A percentile compares a stretch with the other conserved stretches of the same genome.
Conservation (phyloP, 495 filamentous ascomycete genomes). For the Apiosordaria backusii region DNA sequence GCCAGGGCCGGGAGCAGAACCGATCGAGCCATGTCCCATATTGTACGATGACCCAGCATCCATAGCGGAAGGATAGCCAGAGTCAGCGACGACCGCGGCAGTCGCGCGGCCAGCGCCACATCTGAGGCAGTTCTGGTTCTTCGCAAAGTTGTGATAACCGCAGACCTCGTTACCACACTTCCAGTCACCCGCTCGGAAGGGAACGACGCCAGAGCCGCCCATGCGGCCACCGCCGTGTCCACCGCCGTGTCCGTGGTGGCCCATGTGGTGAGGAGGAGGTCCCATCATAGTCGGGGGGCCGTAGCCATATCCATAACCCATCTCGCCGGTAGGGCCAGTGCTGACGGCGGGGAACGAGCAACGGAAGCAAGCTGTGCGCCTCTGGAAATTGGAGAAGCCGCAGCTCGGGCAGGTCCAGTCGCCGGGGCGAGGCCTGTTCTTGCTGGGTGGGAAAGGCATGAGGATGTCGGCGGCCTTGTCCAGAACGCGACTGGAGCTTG, state of each 20-base stretch:
- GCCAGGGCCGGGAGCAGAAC: conserved; percentile 77
- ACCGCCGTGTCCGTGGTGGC: conserved; percentile 72
- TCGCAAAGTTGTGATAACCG: conserved; percentile 98
- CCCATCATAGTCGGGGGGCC: conserved; percentile 75
- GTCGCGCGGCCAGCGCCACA: conserved; percentile 92
- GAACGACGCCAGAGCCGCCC: conserved; percentile 83
- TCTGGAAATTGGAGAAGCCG: conserved; percentile 92
- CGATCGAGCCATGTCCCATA: conserved; percentile 74
- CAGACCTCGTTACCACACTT: conserved; percentile 98
- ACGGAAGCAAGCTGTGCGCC: conserved; percentile 95
- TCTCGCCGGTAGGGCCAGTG: conserved; percentile 66
- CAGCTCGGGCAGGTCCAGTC: conserved; percentile 99
- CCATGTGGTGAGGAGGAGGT: conserved; percentile 70
- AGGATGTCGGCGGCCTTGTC: conserved; percentile 93
- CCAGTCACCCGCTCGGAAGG: conserved; percentile 98
- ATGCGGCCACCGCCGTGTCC: conserved; percentile 63
- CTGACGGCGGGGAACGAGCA: conserved; percentile 94
- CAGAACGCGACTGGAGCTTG: conserved; percentile 89
- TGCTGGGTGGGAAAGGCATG: conserved; percentile 94
- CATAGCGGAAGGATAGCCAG: conserved; percentile 87
- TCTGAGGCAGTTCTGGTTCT: conserved; percentile 95
- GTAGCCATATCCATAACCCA: conserved; percentile 70
- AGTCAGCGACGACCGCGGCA: conserved; percentile 90
- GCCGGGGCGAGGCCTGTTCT: conserved; percentile 93
- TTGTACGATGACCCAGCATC: conserved; percentile 77